Evolutionary conservation across 2,329 filamentous ascomycete genomes (phyloP).

Genomic region (Neoarthrinium moseri): DNA sequence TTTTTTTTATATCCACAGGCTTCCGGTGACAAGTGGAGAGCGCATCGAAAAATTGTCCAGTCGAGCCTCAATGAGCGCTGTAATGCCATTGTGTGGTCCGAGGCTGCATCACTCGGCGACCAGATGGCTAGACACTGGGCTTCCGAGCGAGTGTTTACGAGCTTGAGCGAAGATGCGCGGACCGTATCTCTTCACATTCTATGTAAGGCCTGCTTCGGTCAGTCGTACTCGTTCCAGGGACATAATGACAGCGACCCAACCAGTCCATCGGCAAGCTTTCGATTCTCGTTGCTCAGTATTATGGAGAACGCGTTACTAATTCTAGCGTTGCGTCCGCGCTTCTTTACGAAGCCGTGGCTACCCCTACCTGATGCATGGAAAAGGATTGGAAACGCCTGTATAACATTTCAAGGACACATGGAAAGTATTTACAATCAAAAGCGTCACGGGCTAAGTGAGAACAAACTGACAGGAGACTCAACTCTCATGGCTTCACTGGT

Average conservation of each 20-base stretch:
- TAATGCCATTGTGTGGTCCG: conserved; percentile 15
- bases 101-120: neutral
- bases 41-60: conserved; percentile 9
- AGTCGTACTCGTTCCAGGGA: conserved; percentile 14
- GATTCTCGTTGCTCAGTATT: conserved; percentile 22
- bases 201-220: conserved; percentile 10
- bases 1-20: neutral
- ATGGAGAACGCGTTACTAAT: conserved; percentile 30
- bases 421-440: conserved; percentile 27
- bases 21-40: conserved; percentile 13
- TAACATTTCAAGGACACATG: conserved; percentile 26
- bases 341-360: conserved; percentile 21
- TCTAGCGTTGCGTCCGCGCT: conserved; percentile 22
- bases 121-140: conserved; percentile 15
- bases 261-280: neutral
- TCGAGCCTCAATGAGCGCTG: conserved; percentile 12
- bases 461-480: conserved; percentile 8
- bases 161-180: conserved; percentile 8
- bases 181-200: conserved; percentile 14
- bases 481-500: conserved; percentile 18
- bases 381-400: conserved; percentile 19
- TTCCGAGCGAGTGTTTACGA: neutral
- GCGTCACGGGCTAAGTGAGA: conserved; percentile 18
- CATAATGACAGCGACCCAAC: conserved; percentile 9
- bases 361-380: too few species aligned